Evolutionary conservation across 2,329 filamentous ascomycete species (phyloP).

Genomic region (Exophiala oligosperma): DNA sequence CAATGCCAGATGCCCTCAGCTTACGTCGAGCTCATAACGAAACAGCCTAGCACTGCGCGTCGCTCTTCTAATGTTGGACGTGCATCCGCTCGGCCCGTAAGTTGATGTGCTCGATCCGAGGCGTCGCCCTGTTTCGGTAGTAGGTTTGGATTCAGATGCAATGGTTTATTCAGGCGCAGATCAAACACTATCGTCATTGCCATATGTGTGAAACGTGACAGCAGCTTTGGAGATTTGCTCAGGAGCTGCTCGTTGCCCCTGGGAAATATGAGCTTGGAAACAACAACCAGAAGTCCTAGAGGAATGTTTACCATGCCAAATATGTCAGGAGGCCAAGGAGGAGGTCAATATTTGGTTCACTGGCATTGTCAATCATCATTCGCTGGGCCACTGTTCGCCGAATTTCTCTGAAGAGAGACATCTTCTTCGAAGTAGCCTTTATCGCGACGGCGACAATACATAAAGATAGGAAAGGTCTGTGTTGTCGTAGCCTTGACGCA

Average conservation of each 20-base stretch:
- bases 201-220: slow-evolving; percentile 2
- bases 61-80: slow-evolving; percentile 49
- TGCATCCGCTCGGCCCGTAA: background rate
- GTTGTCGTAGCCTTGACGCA: background rate
- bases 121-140: background rate
- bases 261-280: background rate
- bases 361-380: background rate
- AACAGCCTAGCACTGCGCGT: slow-evolving; percentile 51
- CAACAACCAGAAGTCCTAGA: background rate
- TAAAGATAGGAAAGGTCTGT: background rate
- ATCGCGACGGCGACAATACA: background rate
- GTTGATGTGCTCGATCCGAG: no score
- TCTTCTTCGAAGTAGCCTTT: background rate
- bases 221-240: background rate
- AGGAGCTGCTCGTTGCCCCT: slow-evolving; percentile 2
- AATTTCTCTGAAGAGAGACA: background rate
- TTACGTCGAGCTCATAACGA: slow-evolving; percentile 44
- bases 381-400: background rate
- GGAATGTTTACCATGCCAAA: background rate
- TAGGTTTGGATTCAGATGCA: background rate
- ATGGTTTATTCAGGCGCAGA: slow-evolving; percentile 3
- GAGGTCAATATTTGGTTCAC: background rate
- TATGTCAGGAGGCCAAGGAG: slow-evolving; percentile 4
- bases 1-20: background rate
- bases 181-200: slow-evolving; percentile 4